Base-by-base conservation (phyloP, 306 rosid genomes). In the Cajanus cajan region DNA sequence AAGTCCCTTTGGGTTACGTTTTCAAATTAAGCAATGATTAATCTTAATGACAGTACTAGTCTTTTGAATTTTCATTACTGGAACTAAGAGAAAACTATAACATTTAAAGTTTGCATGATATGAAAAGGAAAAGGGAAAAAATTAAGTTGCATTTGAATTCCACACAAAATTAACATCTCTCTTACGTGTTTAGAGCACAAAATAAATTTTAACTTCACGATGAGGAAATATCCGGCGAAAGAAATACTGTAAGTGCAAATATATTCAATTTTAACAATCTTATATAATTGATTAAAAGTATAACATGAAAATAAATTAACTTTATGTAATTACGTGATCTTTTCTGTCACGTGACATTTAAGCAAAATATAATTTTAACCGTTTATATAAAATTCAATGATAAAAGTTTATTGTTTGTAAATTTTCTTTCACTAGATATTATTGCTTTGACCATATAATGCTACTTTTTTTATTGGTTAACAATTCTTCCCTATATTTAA, bases 11-110 rank as follows among this genome's bases (percentile, higher is more conserved):
- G 25, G 31, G 22, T 52, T 68, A 78, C 47, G 34, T 67, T 80
- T 83, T 77, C 77, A 78, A 85, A 81, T 66, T 5, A 75, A 70
- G 73, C 73, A 52, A 86, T 86, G 86, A 82, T 84, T 78, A 81
- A 24, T 58, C 62, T 25, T 68, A 36, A 71, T 58, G 39, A 52
- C 78, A 62, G 19, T n/a, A n/a, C n/a, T n/a, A n/a, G n/a, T 59
- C 71, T 37, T 76, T 71, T 78, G 81, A 72, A 73, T 44, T 72
- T 79, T 57, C 83, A 41, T 57, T 58, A 75, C 67, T 48, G 33
- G 36, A 68, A 79, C 34, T 24, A 21, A 33, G 81, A 78, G 39
- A 68, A 84, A 43, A 21, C 83, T 14, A 57, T 0, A 21, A 59
- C 77, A 54, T 9, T 55, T 71, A 51, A 74, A 18, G 31, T 52